Evolutionary conservation across 305 asterid species (phyloP), one percentile per base, ranked within the genome.

Genomic region (Stenogyne calaminthoides): DNA sequence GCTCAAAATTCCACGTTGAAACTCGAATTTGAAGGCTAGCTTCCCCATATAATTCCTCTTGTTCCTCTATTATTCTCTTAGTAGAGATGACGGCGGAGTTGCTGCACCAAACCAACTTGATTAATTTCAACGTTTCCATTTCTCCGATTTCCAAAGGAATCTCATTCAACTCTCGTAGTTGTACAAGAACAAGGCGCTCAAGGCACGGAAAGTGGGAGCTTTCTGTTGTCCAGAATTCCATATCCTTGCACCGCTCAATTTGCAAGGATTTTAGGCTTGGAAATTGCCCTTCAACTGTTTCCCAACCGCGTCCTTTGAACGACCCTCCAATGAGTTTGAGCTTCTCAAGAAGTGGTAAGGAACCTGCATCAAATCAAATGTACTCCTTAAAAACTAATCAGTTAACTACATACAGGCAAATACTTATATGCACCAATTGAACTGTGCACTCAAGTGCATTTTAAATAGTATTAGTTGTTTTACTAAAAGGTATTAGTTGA

Each of bases 81-180:
- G 75, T 66, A 16, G 77, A 77, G 0, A 20, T 12, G 15, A 49
- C 32, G 2, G 37, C 49, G 27, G 73, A 29, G 12, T 12, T 0
- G 49, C 49, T 46, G 15, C 81, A 77, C 2, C 0, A 0, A 0
- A 0, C 3, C 65, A 77, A 59, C 20, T 16, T 9, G 22, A 77
- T 71, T 14, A 39, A 47, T 49, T 65, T 7, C 37, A 77, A 73
- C 2, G 77, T 64, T 15, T 54, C 25, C 14, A 64, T 71, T 0
- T 70, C 70, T 55, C 69, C 74, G 9, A 75, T 47, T 12, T n/a
- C 71, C 0, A 44, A 49, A n/a, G 80, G 80, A 66, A 76, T 69
- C 51, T 52, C 65, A 34, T 71, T 54, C 74, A 77, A 27, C 3
- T 4, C 3, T 6, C 2, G 0, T 14, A 52, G 11, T 3, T 2